phyloP scores from a whole-genome alignment of 805 yeast genomes.

The Maudiozyma saulgeensis region DNA sequence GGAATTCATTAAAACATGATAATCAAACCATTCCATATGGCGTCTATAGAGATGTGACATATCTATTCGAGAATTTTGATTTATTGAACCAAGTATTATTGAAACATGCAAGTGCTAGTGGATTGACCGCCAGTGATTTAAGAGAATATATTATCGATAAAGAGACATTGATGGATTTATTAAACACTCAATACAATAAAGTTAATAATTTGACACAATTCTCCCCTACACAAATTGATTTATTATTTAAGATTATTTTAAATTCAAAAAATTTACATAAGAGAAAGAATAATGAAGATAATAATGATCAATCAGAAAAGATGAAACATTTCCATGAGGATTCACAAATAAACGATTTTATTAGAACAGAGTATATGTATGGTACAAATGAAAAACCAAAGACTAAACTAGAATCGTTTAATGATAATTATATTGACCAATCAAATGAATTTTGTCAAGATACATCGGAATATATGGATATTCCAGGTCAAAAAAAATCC shows the following conservation, averaged over 20 bases:
- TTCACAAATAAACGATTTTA: slow-evolving; percentile 19
- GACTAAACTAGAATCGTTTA: slow-evolving; percentile 18
- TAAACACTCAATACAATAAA: slow-evolving; percentile 32
- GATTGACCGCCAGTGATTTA: slow-evolving; percentile 22
- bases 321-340: slow-evolving; percentile 15
- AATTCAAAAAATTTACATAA: slow-evolving; percentile 26
- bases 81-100: slow-evolving; percentile 31
- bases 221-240: slow-evolving; percentile 34
- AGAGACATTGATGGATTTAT: slow-evolving; percentile 27
- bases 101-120: slow-evolving; percentile 26
- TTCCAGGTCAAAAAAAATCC: not conserved
- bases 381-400: slow-evolving; percentile 12
- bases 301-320: not conserved
- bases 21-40: slow-evolving; percentile 30
- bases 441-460: slow-evolving; percentile 17
- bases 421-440: slow-evolving; percentile 20
- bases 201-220: slow-evolving; percentile 34
- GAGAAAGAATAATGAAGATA: slow-evolving; percentile 1
- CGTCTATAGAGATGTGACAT: slow-evolving; percentile 32
- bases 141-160: slow-evolving; percentile 29
- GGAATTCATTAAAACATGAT: slow-evolving; percentile 21
- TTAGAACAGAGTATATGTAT: slow-evolving; percentile 21
- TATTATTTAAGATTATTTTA: slow-evolving; percentile 30
- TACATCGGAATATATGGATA: not conserved
- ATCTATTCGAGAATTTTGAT: slow-evolving; percentile 33